Percentiles rank a stretch among this genome's conserved stretches.
These are phyloP conservation scores for Sedum album DNA, from an alignment of 164 flowering plant species.

Conservation along the genomic window DNA sequence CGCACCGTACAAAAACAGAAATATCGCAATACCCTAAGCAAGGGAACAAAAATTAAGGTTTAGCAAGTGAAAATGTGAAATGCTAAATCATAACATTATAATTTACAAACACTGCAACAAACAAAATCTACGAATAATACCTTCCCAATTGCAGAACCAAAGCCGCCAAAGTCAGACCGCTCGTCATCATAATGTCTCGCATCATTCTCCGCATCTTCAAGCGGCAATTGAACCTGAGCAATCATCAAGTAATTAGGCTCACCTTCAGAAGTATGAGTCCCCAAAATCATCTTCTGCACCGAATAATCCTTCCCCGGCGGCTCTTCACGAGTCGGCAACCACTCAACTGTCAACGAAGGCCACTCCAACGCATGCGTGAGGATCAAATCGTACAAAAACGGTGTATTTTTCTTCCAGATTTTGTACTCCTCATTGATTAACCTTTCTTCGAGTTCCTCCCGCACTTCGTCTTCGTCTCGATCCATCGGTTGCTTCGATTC, in stretches of 20 bases:
- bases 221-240: slow-evolving; percentile 91
- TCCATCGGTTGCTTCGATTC: not conserved
- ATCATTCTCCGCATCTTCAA: slow-evolving; percentile 86
- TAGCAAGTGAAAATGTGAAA: too few relatives aligned
- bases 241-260: slow-evolving; percentile 96
- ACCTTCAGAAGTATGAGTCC: slow-evolving; percentile 90
- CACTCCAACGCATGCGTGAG: slow-evolving; percentile 94
- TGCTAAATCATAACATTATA: too few relatives aligned
- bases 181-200: slow-evolving; percentile 87
- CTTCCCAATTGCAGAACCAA: slow-evolving; percentile 85
- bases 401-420: too few relatives aligned
- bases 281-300: too few relatives aligned
- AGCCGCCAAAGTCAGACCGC: slow-evolving; percentile 71
- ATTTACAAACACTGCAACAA: too few relatives aligned
- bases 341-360: slow-evolving; percentile 98
- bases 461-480: slow-evolving; percentile 71
- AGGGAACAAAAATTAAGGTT: too few relatives aligned
- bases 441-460: slow-evolving; percentile 90
- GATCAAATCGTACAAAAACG: slow-evolving; percentile 90
- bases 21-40: too few relatives aligned
- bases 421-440: slow-evolving; percentile 94
- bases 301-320: slow-evolving; percentile 90
- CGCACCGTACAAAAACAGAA: too few relatives aligned
- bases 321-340: slow-evolving; percentile 87
- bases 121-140: slow-evolving; percentile 17